Evolutionary conservation across 108 stramenopile species (phyloP), one percentile per base, ranked within the genome.

Genomic region (Nitzschia sp.): DNA sequence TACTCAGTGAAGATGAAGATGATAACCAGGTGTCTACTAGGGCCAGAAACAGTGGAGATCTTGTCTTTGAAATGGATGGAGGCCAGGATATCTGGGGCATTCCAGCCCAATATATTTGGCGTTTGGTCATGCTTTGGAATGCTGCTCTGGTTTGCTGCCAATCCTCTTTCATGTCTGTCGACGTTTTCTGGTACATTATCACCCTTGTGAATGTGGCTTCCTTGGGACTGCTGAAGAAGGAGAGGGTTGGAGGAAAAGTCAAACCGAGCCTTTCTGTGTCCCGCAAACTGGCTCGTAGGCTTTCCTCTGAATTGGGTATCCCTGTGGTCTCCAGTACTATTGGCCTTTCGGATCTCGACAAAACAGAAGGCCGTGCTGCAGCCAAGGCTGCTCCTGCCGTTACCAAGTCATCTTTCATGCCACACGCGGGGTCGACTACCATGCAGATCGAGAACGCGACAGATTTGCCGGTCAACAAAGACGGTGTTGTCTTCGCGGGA

Each of bases 381-480:
- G 37, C 17, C n/a, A 42, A 21, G 3, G 12, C 12, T 48, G 65
- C 56, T 8, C 22, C 38, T 20, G 22, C 41, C 22, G 37, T 25
- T 3, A 19, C 7, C 7, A 48, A 38, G 34, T 50, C 60, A 1
- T 11, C 42, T 26, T 69, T 56, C 51, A 63, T 63, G n/a, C 88
- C 89, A 9, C 57, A 65, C 10, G 89, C 87, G 39, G 89, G 92
- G 20, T 77, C 65, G 10, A 84, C 92, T 1, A 73, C 82, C 10
- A 67, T 89, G n/a, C 69, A 65, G 51, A 78, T 90, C 22, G 54
- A 83, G 17, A 77, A 85, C 50, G 51, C 71, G 17, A 70, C 72
- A 15, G 89, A 93, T 73, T 50, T 76, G 8, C 71, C 81, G 21
- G 65, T 82, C 39, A 85, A 74, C 38, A 65, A 74, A 6, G 63